phyloP scores from a whole-genome alignment of 495 filamentous ascomycete species.

The Tuber microsphaerosporum region DNA sequence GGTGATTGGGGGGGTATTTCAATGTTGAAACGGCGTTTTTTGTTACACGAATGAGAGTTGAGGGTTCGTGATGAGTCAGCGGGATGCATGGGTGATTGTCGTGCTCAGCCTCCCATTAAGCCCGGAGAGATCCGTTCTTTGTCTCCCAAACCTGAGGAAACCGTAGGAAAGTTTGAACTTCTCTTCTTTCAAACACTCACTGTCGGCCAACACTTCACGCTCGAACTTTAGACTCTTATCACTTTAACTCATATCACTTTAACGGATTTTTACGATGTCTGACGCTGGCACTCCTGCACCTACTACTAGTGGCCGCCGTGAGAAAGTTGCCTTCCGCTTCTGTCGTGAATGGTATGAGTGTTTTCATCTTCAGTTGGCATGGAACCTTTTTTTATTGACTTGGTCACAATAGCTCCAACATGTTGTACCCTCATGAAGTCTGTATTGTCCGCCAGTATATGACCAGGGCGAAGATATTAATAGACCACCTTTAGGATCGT shows the following conservation, averaged over 20 bases:
- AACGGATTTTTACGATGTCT: constrained; percentile 23
- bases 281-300: constrained; percentile 35
- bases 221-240: neutral
- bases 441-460: constrained; percentile 49
- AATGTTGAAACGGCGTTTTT: neutral
- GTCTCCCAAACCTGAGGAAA: neutral
- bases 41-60: constrained; percentile 7
- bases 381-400: constrained; percentile 12
- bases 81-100: neutral
- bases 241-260: neutral
- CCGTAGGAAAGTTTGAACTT: neutral
- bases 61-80: constrained; percentile 32
- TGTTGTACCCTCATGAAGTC: constrained; percentile 96
- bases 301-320: constrained; percentile 27
- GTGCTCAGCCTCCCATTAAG: neutral
- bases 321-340: constrained; percentile 75
- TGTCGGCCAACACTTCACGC: neutral
- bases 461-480: constrained; percentile 43
- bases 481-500: constrained; percentile 36
- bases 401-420: constrained; percentile 62
- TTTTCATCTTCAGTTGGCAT: neutral
- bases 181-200: constrained; percentile 5
- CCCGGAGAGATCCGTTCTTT: neutral
- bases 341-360: constrained; percentile 77
- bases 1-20: neutral